phyloP scores from a whole-genome alignment of 2,329 filamentous ascomycete species.

The Trichophyton equinum region DNA sequence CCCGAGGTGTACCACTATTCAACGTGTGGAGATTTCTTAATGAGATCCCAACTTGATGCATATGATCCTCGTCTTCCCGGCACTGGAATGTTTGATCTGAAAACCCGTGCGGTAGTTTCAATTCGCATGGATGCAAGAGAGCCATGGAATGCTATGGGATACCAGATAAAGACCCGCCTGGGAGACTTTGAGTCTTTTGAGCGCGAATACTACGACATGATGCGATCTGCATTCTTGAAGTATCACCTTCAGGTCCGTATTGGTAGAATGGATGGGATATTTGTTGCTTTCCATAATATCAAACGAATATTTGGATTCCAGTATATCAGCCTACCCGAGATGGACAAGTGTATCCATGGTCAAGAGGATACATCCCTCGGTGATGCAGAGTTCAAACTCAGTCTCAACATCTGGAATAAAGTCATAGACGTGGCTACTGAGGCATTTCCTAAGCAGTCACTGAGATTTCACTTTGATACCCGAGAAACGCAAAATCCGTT shows the following conservation, averaged over 20 bases:
- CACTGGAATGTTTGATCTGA: constrained; percentile 88
- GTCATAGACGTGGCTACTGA: constrained; percentile 62
- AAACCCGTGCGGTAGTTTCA: constrained; percentile 81
- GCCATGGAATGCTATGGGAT: constrained; percentile 64
- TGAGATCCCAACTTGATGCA: constrained; percentile 91
- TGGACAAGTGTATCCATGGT: constrained; percentile 84
- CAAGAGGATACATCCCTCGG: constrained; percentile 55
- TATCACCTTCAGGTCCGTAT: constrained; percentile 95
- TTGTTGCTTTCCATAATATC: constrained; percentile 91
- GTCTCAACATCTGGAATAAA: constrained; percentile 65
- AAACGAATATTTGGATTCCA: constrained; percentile 95
- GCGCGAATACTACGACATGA: constrained; percentile 94
- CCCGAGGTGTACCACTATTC: constrained; percentile 81
- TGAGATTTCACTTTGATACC: constrained; percentile 75
- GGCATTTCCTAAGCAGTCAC: constrained; percentile 59
- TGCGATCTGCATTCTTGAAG: constrained; percentile 83
- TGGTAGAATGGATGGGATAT: constrained; percentile 97
- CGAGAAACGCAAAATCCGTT: constrained; percentile 48
- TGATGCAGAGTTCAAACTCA: constrained; percentile 73
- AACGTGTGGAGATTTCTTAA: constrained; percentile 71
- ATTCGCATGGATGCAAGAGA: constrained; percentile 74
- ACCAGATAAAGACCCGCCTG: constrained; percentile 65
- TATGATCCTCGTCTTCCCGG: constrained; percentile 76
- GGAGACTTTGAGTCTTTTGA: constrained; percentile 87
- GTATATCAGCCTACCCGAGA: constrained; percentile 73